Conservation (phyloP, 83 land plant species). For the Diphasiastrum complanatum region DNA sequence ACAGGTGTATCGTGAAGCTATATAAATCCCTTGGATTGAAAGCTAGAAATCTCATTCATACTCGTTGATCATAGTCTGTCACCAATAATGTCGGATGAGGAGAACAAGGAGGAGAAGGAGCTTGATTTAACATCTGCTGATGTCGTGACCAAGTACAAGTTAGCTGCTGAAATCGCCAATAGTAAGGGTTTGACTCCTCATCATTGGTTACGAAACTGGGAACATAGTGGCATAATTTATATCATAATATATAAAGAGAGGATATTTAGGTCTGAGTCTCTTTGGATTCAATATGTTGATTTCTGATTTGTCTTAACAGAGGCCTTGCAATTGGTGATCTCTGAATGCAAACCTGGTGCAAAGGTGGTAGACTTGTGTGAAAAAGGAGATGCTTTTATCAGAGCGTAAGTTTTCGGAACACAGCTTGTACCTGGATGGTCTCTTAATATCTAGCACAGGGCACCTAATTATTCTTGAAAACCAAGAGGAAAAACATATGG, state of each 20-base stretch:
- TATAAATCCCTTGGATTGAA: too few relatives aligned
- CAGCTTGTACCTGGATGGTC: too few relatives aligned
- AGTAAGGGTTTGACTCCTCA: conserved; percentile 32
- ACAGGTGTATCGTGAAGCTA: too few relatives aligned
- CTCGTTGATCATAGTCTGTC: too few relatives aligned
- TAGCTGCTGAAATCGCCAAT: conserved; percentile 83
- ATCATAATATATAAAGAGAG: too few relatives aligned
- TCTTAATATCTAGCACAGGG: neutral
- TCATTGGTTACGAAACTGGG: neutral
- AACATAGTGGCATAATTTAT: neutral
- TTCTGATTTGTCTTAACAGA: conserved; percentile 36
- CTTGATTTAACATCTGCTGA: conserved; percentile 80
- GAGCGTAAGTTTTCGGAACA: conserved; percentile 70
- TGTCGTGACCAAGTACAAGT: conserved; percentile 92
- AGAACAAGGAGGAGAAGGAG: conserved; percentile 89
- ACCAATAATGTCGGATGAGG: conserved; percentile 86
- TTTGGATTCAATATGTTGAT: neutral
- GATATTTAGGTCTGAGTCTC: neutral
- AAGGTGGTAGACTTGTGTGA: conserved; percentile 88
- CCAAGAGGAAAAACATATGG: too few relatives aligned
- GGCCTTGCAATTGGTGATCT: conserved; percentile 72
- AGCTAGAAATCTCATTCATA: too few relatives aligned
- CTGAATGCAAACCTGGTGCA: conserved; percentile 84
- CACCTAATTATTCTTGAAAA: neutral
- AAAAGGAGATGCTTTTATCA: conserved; percentile 74